phyloP scores from a whole-genome alignment of 768 basidiomycete genomes.

The Coprinopsis sp. region DNA sequence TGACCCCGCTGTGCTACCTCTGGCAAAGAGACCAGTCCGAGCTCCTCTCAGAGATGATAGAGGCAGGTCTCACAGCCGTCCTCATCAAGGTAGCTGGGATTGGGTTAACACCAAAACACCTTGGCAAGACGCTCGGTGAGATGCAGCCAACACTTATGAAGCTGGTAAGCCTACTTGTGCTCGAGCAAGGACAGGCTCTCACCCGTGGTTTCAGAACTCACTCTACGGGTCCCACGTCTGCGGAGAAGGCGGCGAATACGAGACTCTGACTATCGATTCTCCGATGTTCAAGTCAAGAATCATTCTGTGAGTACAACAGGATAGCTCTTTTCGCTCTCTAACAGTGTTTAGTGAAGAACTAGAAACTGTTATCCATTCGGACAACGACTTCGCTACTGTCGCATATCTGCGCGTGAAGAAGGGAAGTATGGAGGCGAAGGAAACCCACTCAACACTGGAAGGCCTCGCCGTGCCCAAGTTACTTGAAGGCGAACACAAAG shows the following conservation, averaged over 20 bases:
- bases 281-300: constrained; percentile 83
- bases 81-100: constrained; percentile 97
- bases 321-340: constrained; percentile 4
- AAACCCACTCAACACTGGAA: constrained; percentile 4
- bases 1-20: constrained; percentile 82
- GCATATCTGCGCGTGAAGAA: constrained; percentile 81
- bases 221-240: constrained; percentile 90
- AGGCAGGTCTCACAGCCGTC: constrained; percentile 70
- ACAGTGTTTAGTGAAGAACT: constrained; percentile 44
- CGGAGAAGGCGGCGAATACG: constrained; percentile 98
- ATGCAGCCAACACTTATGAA: constrained; percentile 71
- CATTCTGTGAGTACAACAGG: constrained; percentile 46
- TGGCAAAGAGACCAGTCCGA: constrained; percentile 93
- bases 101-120: constrained; percentile 71
- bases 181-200: neutral
- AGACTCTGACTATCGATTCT: constrained; percentile 86
- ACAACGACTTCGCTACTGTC: constrained; percentile 83
- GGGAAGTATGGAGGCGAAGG: constrained; percentile 60
- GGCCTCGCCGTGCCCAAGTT: constrained; percentile 43
- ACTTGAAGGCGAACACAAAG: constrained; percentile 41
- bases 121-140: constrained; percentile 68
- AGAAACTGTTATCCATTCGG: constrained; percentile 72
- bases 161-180: constrained; percentile 46
- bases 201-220: constrained; percentile 46
- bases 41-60: constrained; percentile 83